These are phyloP conservation scores for Bruguiera hainesii DNA, from an alignment of 441 rosid species.

Conservation along the genomic window DNA sequence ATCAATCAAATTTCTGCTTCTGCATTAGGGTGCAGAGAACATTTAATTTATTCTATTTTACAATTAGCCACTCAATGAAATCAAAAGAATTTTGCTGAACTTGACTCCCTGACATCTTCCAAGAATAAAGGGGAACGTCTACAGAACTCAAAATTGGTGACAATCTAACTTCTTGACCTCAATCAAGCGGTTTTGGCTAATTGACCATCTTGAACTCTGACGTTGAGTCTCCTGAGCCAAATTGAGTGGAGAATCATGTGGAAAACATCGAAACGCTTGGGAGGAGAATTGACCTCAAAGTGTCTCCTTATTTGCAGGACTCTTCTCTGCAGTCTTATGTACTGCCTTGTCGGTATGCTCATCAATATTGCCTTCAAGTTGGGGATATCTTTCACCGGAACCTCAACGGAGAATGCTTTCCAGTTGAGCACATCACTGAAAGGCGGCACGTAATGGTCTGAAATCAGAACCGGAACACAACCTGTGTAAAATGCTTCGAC, in stretches of 20 bases:
- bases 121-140: too few species aligned
- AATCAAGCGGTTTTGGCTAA: constrained; percentile 15
- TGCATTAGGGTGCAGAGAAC: too few species aligned
- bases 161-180: neutral
- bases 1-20: too few species aligned
- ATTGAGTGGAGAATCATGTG: constrained; percentile 94
- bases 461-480: constrained; percentile 78
- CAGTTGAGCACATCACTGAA: constrained; percentile 81
- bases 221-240: constrained; percentile 82
- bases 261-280: constrained; percentile 76
- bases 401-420: constrained; percentile 67
- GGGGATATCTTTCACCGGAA: constrained; percentile 63
- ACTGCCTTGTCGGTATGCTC: constrained; percentile 65
- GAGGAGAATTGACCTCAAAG: constrained; percentile 75
- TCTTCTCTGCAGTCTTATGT: constrained; percentile 79
- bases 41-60: too few species aligned
- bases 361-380: constrained; percentile 60
- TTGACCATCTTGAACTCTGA: constrained; percentile 42
- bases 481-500: constrained; percentile 85
- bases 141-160: neutral
- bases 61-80: too few species aligned
- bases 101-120: too few species aligned
- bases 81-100: too few species aligned
- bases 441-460: constrained; percentile 76
- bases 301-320: constrained; percentile 58